phyloP scores from a whole-genome alignment of 768 basidiomycete species.

The Lentinus tigrinus region DNA sequence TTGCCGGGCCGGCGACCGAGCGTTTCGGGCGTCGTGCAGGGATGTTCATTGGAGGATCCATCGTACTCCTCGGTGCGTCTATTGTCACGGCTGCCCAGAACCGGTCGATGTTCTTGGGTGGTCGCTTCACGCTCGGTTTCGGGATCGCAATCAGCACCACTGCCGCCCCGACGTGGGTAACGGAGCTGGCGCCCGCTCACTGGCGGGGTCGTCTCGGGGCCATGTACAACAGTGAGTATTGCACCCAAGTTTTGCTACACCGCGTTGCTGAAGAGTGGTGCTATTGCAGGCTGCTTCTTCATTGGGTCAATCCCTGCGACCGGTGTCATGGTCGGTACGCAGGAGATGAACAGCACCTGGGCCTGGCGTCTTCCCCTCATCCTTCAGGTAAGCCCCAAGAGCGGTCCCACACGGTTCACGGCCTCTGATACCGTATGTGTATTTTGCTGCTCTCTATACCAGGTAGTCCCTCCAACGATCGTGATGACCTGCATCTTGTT shows the following conservation, averaged over 20 bases:
- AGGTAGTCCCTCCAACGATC: background rate
- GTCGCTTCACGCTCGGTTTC: background rate
- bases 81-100: background rate
- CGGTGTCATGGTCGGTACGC: conserved; percentile 50
- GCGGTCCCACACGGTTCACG: background rate
- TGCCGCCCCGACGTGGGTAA: conserved; percentile 3
- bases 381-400: conserved; percentile 49
- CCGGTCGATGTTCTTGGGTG: background rate
- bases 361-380: conserved; percentile 83
- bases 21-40: background rate
- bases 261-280: background rate
- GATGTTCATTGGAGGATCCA: background rate
- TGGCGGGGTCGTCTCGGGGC: background rate
- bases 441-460: background rate
- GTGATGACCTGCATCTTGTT: background rate
- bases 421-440: background rate
- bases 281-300: conserved; percentile 1
- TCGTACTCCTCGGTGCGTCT: background rate
- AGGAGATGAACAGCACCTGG: conserved; percentile 66
- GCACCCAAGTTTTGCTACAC: background rate
- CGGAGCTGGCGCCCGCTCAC: conserved; percentile 4
- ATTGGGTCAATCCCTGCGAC: background rate
- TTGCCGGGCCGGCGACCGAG: background rate
- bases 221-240: background rate
- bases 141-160: background rate